Percentiles rank a stretch among this genome's conserved stretches.
phyloP scores from a whole-genome alignment of 441 rosid species.

The Erodium moschatum region DNA sequence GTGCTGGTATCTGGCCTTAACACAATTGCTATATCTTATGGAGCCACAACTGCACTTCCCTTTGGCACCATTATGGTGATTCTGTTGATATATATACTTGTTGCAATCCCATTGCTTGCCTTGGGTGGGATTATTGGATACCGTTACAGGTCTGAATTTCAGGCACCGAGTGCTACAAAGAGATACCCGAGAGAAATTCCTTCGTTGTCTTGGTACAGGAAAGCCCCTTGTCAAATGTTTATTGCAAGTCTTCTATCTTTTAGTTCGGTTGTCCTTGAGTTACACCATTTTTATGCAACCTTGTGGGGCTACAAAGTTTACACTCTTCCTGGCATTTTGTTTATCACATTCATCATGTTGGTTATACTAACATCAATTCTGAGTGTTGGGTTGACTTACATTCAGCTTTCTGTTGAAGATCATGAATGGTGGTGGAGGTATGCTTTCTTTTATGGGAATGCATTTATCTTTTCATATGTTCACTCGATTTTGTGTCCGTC shows the following conservation, averaged over 20 bases:
- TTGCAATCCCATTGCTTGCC: conserved; percentile 51
- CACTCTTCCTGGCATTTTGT: conserved; percentile 51
- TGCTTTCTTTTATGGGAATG: conserved; percentile 2
- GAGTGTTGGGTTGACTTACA: conserved; percentile 58
- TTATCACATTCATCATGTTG: conserved; percentile 46
- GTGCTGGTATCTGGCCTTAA: conserved; percentile 45
- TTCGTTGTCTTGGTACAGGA: conserved; percentile 47
- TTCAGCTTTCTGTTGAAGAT: conserved; percentile 73
- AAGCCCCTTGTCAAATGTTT: conserved; percentile 53
- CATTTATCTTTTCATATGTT: conserved; percentile 4
- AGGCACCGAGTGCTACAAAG: conserved; percentile 49
- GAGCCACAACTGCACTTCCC: conserved; percentile 72
- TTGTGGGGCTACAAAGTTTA: conserved; percentile 71
- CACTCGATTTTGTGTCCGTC: background rate
- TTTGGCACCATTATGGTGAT: conserved; percentile 60
- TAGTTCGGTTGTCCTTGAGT: conserved; percentile 55
- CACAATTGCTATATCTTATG: conserved; percentile 50
- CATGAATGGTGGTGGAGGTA: conserved; percentile 98
- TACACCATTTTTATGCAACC: conserved; percentile 53
- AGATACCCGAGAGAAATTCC: conserved; percentile 58
- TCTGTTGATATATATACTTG: conserved; percentile 38
- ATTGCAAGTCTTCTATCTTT: conserved; percentile 62
- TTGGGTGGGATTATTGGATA: conserved; percentile 64
- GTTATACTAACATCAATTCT: conserved; percentile 46
- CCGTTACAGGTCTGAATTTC: conserved; percentile 49